Base-by-base conservation (phyloP, 192 early-diverging fungal species). In the Coemansia sp. region DNA sequence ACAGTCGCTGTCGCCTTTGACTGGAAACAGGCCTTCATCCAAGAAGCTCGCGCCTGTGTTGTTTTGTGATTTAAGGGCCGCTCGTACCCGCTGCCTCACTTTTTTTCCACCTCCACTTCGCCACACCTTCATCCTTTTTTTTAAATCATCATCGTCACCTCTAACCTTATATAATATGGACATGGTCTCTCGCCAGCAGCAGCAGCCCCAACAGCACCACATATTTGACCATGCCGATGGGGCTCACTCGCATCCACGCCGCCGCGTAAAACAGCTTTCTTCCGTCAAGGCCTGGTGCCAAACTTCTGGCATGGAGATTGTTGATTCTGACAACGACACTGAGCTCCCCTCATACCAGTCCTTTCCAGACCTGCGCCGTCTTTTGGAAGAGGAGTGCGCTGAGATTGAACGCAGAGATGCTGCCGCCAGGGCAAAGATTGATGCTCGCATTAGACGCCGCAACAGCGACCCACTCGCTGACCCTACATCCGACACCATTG, bases 331-430 rank as follows among this genome's bases (percentile, higher is more conserved):
- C 21, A 66, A 66, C 72, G 57, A 70, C 69, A 29, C 64, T 3
- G 73, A 72, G 10, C 46, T 76, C 37, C 59, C 70, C 40, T 69
- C 74, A 5, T 81, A 81, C 68, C 69, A 81, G 70, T 81, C 79
- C 27, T 81, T 81, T 35, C 73, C 79, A 11, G 79, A 81, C 65
- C 63, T 81, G 74, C 79, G 70, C 70, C 63, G 59, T 24, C 70
- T 81, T 6, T 74, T 81, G 40, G 74, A 76, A 3, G 70, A 70
- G 31, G 79, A 81, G 62, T 81, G 79, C 61, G 79, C 79, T 31
- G 79, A 81, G 64, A 81, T 81, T 73, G 74, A 76, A 67, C 79
- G 79, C 64, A 65, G 60, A 27, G 79, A 76, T 61, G 67, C 64
- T 19, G 74, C 69, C 41, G 79, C 73, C 40, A 73, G 66, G 62